Evolutionary conservation across 495 filamentous ascomycete genomes (phyloP).

Genomic region (Penicillium ochrochloron): DNA sequence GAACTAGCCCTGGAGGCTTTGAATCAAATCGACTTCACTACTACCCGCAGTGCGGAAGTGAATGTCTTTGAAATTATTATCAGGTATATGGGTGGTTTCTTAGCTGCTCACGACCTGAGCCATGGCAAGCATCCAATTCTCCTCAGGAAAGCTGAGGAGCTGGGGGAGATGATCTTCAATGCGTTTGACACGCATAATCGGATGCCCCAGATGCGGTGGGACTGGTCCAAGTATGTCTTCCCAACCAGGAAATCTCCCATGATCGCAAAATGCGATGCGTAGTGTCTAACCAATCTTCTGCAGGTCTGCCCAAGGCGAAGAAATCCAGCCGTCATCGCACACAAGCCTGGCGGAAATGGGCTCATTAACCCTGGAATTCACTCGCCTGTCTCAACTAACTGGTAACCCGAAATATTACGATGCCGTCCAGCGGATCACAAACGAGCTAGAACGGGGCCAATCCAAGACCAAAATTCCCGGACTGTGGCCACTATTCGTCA

Average conservation of each 20-base stretch:
- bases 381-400: slow-evolving; percentile 87
- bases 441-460: slow-evolving; percentile 79
- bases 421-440: slow-evolving; percentile 84
- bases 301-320: slow-evolving; percentile 43
- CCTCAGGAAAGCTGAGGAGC: slow-evolving; percentile 81
- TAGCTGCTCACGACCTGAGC: slow-evolving; percentile 83
- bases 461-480: slow-evolving; percentile 70
- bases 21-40: slow-evolving; percentile 59
- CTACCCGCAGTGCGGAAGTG: slow-evolving; percentile 55
- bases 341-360: slow-evolving; percentile 81
- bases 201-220: slow-evolving; percentile 75
- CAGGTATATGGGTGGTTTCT: slow-evolving; percentile 80
- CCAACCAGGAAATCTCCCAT: background rate
- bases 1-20: slow-evolving; percentile 59
- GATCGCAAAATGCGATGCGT: background rate
- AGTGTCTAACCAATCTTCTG: slow-evolving; percentile 17
- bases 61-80: slow-evolving; percentile 90
- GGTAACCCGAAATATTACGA: slow-evolving; percentile 88
- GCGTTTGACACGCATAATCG: slow-evolving; percentile 95
- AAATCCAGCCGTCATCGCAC: slow-evolving; percentile 41
- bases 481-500: slow-evolving; percentile 79
- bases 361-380: slow-evolving; percentile 90
- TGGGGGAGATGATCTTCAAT: slow-evolving; percentile 86
- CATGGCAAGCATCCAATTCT: slow-evolving; percentile 66
- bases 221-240: slow-evolving; percentile 47